Evolutionary conservation across 176 grass and related monocot genomes (phyloP).

Genomic region (Thalia dealbata): DNA sequence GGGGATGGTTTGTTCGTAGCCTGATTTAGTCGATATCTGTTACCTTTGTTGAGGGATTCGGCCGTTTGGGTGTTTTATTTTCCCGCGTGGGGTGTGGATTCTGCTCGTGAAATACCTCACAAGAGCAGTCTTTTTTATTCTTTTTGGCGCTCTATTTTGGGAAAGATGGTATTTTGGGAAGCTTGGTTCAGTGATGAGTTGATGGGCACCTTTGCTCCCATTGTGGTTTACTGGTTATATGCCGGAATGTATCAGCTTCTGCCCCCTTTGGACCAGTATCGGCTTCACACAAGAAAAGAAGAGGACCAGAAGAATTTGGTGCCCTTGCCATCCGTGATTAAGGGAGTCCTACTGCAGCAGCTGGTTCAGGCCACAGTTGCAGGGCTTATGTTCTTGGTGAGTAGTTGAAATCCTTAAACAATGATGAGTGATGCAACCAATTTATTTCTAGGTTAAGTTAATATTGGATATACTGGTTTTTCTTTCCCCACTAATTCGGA

Average conservation of each 20-base stretch:
- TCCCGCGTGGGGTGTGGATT: not conserved
- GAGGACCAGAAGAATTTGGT: constrained; percentile 10
- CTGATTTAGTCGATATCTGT: not conserved
- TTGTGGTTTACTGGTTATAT: constrained; percentile 5
- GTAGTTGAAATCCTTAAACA: not conserved
- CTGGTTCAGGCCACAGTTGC: constrained; percentile 8
- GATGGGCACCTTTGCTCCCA: constrained; percentile 5
- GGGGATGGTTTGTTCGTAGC: too few species aligned
- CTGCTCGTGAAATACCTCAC: not conserved
- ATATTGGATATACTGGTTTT: too few species aligned
- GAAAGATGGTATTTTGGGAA: constrained; percentile 7
- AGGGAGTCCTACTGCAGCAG: constrained; percentile 1
- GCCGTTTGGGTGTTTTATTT: too few species aligned
- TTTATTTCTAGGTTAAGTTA: not conserved
- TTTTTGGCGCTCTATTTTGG: not conserved
- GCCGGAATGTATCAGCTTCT: constrained; percentile 2
- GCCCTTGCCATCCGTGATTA: not conserved
- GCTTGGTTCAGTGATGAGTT: constrained; percentile 3
- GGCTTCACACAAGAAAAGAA: constrained; percentile 2
- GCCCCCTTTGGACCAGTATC: not conserved
- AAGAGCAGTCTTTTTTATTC: not conserved
- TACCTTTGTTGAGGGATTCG: not conserved
- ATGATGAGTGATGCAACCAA: not conserved
- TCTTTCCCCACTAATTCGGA: not conserved
- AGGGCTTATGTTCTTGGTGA: constrained; percentile 10